Evolutionary conservation across 2,329 filamentous ascomycete species (phyloP).

Genomic region (Neopestalotiopsis sp.): DNA sequence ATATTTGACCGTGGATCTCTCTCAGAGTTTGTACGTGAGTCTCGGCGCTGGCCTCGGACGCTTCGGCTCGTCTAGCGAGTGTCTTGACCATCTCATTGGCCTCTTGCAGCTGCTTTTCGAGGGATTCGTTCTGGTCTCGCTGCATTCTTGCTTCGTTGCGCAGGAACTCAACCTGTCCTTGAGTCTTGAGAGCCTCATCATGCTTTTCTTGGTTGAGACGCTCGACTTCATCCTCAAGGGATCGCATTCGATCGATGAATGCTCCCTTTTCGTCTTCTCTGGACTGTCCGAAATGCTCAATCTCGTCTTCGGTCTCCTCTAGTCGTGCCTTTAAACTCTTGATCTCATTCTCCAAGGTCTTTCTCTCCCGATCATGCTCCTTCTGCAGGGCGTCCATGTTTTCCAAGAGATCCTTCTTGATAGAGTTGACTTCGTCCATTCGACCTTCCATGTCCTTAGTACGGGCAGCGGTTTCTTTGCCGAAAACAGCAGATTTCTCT

Average conservation of each 20-base stretch:
- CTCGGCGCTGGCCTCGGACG: constrained; percentile 56
- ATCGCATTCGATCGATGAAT: constrained; percentile 70
- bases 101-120: constrained; percentile 61
- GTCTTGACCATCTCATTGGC: constrained; percentile 59
- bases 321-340: constrained; percentile 75
- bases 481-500: constrained; percentile 67
- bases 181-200: constrained; percentile 61
- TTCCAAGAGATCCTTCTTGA: constrained; percentile 89
- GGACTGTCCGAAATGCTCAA: constrained; percentile 83
- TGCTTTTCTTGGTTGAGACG: constrained; percentile 61
- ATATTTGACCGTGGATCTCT: constrained; percentile 64
- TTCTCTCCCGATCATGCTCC: constrained; percentile 86
- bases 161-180: constrained; percentile 67
- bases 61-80: constrained; percentile 54
- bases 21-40: constrained; percentile 59
- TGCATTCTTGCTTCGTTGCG: constrained; percentile 65
- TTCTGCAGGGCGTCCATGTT: constrained; percentile 93
- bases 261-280: constrained; percentile 80
- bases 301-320: constrained; percentile 90
- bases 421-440: constrained; percentile 86
- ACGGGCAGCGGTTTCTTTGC: constrained; percentile 70
- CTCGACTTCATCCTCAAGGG: constrained; percentile 74
- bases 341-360: constrained; percentile 81
- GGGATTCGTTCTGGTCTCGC: constrained; percentile 62
- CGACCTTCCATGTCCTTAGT: constrained; percentile 66